A percentile compares a stretch with the other conserved stretches of the same genome.
Evolutionary conservation across 2,329 filamentous ascomycete species (phyloP).

Genomic region (Conoideocrella luteorostrata): DNA sequence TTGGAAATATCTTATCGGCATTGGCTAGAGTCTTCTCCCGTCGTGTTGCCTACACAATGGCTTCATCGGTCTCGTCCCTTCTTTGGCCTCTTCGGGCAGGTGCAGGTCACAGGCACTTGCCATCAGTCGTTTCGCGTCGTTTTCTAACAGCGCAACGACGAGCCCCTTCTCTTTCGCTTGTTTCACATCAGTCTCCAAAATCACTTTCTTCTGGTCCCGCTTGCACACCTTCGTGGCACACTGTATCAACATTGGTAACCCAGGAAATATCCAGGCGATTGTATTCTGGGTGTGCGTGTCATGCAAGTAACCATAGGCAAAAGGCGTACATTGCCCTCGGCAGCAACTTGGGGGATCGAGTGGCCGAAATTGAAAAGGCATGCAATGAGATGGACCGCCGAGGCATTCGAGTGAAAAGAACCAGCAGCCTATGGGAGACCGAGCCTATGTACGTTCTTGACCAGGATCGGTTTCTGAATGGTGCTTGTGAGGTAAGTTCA

Average conservation of each 20-base stretch:
- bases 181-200: too few relatives aligned
- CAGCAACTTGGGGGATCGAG: conserved; percentile 84
- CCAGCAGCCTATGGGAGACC: conserved; percentile 90
- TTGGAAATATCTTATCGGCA: too few relatives aligned
- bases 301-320: conserved; percentile 26
- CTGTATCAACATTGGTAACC: neutral
- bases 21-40: neutral
- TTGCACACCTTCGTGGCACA: neutral
- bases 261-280: conserved; percentile 8
- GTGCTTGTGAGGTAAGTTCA: conserved; percentile 69
- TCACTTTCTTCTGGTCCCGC: too few relatives aligned
- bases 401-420: conserved; percentile 68
- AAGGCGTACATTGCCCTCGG: conserved; percentile 80
- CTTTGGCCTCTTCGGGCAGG: neutral
- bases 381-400: conserved; percentile 68
- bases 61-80: neutral
- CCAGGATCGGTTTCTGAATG: conserved; percentile 85
- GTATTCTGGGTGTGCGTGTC: conserved; percentile 28
- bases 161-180: neutral
- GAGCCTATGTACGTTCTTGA: conserved; percentile 94
- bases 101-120: neutral
- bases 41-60: neutral
- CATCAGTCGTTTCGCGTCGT: neutral
- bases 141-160: conserved; percentile 6
- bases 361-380: conserved; percentile 78